Evolutionary conservation across 495 filamentous ascomycete genomes (phyloP).

Genomic region (Xylaria castorea): DNA sequence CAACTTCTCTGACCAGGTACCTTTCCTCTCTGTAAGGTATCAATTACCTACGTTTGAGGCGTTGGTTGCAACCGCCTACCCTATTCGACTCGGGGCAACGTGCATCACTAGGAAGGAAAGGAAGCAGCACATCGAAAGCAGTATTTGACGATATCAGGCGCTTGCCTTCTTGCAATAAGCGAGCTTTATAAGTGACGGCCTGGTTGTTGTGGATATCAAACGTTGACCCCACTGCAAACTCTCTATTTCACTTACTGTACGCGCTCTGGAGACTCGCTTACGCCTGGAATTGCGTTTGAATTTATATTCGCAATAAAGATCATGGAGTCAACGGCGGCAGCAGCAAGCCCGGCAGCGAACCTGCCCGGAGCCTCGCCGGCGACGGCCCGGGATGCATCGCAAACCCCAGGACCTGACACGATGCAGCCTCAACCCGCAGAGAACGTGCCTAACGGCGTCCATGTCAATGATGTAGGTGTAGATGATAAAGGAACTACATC

Average conservation of each 20-base stretch:
- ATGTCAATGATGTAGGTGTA: not conserved
- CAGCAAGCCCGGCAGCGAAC: not conserved
- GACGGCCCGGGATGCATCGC: not conserved
- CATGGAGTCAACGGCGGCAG: conserved; percentile 10
- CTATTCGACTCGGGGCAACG: not conserved
- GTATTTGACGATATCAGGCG: not conserved
- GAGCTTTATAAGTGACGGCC: conserved; percentile 4
- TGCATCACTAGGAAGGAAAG: not conserved
- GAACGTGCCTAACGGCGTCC: not conserved
- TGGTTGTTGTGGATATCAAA: conserved; percentile 3
- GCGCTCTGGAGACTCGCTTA: not conserved
- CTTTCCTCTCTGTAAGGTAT: not conserved
- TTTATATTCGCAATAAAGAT: not conserved
- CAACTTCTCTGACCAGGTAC: not conserved
- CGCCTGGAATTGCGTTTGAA: not conserved
- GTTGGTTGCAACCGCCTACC: conserved; percentile 3
- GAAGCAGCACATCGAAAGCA: not conserved
- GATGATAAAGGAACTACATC: not conserved
- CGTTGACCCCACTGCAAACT: not conserved
- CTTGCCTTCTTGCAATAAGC: conserved; percentile 1
- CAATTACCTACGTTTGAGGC: not conserved
- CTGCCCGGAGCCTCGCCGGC: not conserved
- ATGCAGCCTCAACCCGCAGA: not conserved
- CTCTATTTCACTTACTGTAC: not conserved
- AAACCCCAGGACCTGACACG: not conserved